phyloP scores from a whole-genome alignment of 805 yeast genomes.

The Priceomyces medius region DNA sequence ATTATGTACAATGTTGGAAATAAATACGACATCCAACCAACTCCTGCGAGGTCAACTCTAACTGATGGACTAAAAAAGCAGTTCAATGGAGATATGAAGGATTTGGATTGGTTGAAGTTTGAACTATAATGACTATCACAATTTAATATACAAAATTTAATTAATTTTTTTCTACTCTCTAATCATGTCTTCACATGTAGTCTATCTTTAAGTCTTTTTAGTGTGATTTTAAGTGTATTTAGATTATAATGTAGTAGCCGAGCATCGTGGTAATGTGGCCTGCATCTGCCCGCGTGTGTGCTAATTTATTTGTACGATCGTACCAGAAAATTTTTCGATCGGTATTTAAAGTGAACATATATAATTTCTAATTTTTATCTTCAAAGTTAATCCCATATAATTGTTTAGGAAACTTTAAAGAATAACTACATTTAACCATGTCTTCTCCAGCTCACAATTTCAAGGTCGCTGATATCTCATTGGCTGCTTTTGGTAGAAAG shows the following conservation, averaged over 20 bases:
- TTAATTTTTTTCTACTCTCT: too few relatives aligned
- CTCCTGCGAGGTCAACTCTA: conserved; percentile 8
- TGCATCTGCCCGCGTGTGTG: not conserved
- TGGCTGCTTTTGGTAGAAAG: conserved; percentile 99
- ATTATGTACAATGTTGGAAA: conserved; percentile 5
- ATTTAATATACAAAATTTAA: not conserved
- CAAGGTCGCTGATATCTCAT: conserved; percentile 96
- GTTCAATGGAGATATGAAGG: conserved; percentile 17
- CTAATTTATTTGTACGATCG: conserved; percentile 1
- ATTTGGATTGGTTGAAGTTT: conserved; percentile 34
- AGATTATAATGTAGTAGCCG: too few relatives aligned
- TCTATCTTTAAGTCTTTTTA: too few relatives aligned
- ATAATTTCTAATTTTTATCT: not conserved
- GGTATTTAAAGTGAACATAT: not conserved
- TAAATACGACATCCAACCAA: conserved; percentile 6
- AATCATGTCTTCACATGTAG: too few relatives aligned
- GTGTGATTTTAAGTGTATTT: not conserved
- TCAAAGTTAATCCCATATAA: not conserved
- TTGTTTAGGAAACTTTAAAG: not conserved
- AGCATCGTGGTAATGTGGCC: not conserved
- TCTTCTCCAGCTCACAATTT: conserved; percentile 58
- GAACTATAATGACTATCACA: conserved; percentile 17
- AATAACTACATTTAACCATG: conserved; percentile 12
- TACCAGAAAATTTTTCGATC: conserved; percentile 5
- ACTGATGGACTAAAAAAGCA: conserved; percentile 15